Conservation (phyloP, 129 eudicot species). For the Smallanthus sonchifolius region DNA sequence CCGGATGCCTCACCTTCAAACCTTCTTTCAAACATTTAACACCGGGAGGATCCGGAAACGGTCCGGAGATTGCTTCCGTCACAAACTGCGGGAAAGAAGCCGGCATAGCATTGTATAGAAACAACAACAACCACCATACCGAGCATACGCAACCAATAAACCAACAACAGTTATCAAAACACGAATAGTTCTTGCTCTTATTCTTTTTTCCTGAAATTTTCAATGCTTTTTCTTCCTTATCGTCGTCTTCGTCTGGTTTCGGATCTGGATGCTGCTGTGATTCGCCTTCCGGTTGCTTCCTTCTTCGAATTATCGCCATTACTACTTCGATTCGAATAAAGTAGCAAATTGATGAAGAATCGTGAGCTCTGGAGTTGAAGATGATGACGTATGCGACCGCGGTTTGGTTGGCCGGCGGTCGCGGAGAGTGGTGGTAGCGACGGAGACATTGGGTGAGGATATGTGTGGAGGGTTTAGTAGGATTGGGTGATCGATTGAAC, state of each 20-base stretch:
- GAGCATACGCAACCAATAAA: conserved; percentile 70
- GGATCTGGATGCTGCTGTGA: conserved; percentile 10
- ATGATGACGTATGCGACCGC: not conserved
- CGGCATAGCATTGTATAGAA: conserved; percentile 81
- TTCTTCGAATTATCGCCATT: conserved; percentile 52
- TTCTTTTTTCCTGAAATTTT: not conserved
- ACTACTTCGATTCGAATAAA: not conserved
- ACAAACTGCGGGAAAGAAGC: conserved; percentile 87
- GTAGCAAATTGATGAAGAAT: not conserved
- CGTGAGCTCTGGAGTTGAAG: not conserved
- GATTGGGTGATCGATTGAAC: conserved; percentile 16
- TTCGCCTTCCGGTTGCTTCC: conserved; percentile 30
- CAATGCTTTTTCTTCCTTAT: conserved; percentile 19
- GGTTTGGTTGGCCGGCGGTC: conserved; percentile 18
- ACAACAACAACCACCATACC: conserved; percentile 77
- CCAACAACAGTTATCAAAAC: conserved; percentile 90
- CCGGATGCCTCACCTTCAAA: conserved; percentile 75
- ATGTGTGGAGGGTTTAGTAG: conserved; percentile 20
- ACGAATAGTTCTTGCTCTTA: conserved; percentile 51
- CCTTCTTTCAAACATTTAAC: conserved; percentile 78
- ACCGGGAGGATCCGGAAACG: conserved; percentile 94
- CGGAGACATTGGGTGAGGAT: conserved; percentile 15
- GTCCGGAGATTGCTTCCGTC: conserved; percentile 89
- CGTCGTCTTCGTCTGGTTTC: conserved; percentile 24
- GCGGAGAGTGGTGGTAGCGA: conserved; percentile 16